phyloP scores from a whole-genome alignment of 331 rosid genomes.

The Quercus lobata region DNA sequence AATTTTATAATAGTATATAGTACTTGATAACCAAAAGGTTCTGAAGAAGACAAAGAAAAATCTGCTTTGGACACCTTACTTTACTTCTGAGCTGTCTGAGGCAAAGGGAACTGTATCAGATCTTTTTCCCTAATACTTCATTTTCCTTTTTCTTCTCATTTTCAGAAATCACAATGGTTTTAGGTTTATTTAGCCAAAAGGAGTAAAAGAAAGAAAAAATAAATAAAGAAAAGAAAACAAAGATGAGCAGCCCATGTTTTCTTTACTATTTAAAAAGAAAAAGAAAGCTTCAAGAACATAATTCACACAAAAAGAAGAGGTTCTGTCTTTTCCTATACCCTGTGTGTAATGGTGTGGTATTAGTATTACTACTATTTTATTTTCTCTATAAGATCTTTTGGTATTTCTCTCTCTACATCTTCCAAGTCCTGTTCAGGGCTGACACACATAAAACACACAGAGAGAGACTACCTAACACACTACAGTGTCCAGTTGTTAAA shows the following conservation, averaged over 20 bases:
- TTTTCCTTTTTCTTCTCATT: neutral
- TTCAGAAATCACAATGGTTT: neutral
- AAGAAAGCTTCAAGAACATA: neutral
- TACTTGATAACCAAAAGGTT: neutral
- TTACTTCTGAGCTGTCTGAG: neutral
- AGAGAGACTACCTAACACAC: slow-evolving; percentile 36
- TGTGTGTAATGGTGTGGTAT: neutral
- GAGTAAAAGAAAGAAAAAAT: neutral
- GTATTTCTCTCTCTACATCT: slow-evolving; percentile 22
- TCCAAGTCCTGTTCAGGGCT: slow-evolving; percentile 18
- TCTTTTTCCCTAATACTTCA: neutral
- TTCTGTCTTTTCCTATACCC: slow-evolving; percentile 6
- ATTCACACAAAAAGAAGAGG: slow-evolving; percentile 21
- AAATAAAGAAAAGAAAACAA: no score
- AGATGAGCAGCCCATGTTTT: neutral
- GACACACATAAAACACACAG: neutral
- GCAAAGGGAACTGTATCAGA: neutral
- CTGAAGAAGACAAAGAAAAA: neutral
- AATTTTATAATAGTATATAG: neutral
- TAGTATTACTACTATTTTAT: neutral
- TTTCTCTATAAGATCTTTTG: neutral
- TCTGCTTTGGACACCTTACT: slow-evolving; percentile 8
- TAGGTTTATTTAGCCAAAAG: neutral
- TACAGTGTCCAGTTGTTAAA: slow-evolving; percentile 23
- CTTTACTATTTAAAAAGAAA: neutral